Conservation (phyloP, 2,329 filamentous ascomycete genomes). For the Phialocephala sp. region DNA sequence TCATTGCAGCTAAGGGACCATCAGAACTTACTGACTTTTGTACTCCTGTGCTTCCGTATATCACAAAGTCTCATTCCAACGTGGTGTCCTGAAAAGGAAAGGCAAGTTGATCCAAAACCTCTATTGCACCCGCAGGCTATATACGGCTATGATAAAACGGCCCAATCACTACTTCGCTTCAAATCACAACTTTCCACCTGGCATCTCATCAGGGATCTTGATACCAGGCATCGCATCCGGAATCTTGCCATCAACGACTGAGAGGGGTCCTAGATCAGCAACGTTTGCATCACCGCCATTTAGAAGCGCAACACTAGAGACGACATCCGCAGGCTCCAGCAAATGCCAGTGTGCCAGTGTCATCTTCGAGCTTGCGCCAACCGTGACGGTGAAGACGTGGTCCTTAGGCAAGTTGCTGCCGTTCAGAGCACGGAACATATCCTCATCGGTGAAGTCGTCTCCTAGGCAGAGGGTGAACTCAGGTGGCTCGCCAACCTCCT, state of each 20-base stretch:
- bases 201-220: slow-evolving; percentile 33
- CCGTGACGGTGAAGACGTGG: slow-evolving; percentile 87
- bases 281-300: slow-evolving; percentile 36
- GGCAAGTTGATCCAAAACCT: too few species aligned
- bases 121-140: too few species aligned
- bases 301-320: slow-evolving; percentile 68
- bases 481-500: slow-evolving; percentile 60
- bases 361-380: slow-evolving; percentile 89
- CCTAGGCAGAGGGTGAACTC: slow-evolving; percentile 92
- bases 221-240: slow-evolving; percentile 34
- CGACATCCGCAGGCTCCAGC: slow-evolving; percentile 85
- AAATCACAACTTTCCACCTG: slow-evolving; percentile 31
- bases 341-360: slow-evolving; percentile 91
- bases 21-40: too few species aligned
- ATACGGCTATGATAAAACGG: too few species aligned
- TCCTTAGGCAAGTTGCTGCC: slow-evolving; percentile 61
- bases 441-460: slow-evolving; percentile 97
- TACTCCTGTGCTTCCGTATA: too few species aligned
- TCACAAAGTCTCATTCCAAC: too few species aligned
- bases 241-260: slow-evolving; percentile 40
- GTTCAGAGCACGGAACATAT: slow-evolving; percentile 87
- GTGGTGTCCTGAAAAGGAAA: too few species aligned
- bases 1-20: too few species aligned
- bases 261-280: slow-evolving; percentile 38
- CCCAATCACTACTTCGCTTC: not conserved